A percentile compares a stretch with the other conserved stretches of the same genome.
Evolutionary conservation across 192 early-diverging fungal species (phyloP).

Genomic region (Entomortierella beljakovae): DNA sequence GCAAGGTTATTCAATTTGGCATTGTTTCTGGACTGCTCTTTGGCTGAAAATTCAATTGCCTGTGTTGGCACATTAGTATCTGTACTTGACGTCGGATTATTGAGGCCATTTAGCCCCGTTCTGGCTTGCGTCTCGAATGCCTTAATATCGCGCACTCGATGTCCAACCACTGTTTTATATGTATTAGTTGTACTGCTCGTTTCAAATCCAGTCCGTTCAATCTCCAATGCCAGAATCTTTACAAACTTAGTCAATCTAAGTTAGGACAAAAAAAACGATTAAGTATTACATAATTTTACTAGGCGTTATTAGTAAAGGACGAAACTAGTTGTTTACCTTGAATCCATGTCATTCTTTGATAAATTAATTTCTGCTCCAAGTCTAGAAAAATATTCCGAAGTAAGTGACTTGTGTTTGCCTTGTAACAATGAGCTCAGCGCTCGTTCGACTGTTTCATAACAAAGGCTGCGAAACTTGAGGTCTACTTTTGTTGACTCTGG

Average conservation of each 20-base stretch:
- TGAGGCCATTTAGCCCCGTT: neutral
- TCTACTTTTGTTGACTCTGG: constrained; percentile 24
- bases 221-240: constrained; percentile 17
- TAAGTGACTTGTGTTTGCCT: constrained; percentile 24
- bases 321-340: neutral
- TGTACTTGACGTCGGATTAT: neutral
- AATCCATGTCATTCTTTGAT: constrained; percentile 11
- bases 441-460: constrained; percentile 35
- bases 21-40: neutral
- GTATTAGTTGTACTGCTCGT: constrained; percentile 19
- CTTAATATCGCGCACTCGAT: constrained; percentile 42
- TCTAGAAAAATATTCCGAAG: constrained; percentile 17
- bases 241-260: constrained; percentile 21
- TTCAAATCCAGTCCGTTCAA: constrained; percentile 40
- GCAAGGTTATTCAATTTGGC: neutral
- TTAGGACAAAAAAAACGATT: neutral
- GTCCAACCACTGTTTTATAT: constrained; percentile 29
- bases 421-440: constrained; percentile 12
- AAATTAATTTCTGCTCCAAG: neutral
- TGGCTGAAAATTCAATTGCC: neutral
- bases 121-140: constrained; percentile 35
- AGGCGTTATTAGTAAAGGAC: neutral
- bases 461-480: constrained; percentile 27
- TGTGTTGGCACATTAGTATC: neutral
- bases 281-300: neutral